Conservation (phyloP, 805 yeast species). For the Suhomyces xylopsoci region DNA sequence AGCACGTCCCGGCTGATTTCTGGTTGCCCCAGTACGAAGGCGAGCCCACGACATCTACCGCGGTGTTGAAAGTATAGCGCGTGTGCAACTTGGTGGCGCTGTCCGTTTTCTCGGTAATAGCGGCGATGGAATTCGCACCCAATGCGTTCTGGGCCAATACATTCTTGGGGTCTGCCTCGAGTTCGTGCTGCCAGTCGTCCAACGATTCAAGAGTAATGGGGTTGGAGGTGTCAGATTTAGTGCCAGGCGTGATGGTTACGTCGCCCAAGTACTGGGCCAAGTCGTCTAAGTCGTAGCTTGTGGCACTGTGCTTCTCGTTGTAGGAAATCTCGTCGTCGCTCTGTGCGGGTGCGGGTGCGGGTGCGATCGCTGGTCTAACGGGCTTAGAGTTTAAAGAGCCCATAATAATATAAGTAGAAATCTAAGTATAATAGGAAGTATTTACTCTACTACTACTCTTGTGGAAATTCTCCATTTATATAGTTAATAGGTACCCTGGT, state of each 20-base stretch:
- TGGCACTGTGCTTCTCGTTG: slow-evolving; percentile 9
- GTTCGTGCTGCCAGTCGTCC: slow-evolving; percentile 43
- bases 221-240: slow-evolving; percentile 4
- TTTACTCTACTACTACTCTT: too few relatives aligned
- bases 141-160: slow-evolving; percentile 53
- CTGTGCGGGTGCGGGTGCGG: not conserved
- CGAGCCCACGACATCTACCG: slow-evolving; percentile 35
- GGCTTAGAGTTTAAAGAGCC: slow-evolving; percentile 1
- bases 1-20: slow-evolving; percentile 75
- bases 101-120: slow-evolving; percentile 38
- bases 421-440: too few relatives aligned
- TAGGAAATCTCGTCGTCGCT: not conserved
- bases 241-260: slow-evolving; percentile 3
- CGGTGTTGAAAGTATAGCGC: slow-evolving; percentile 35
- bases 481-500: slow-evolving; percentile 3
- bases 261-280: slow-evolving; percentile 12
- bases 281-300: not conserved
- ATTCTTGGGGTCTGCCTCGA: slow-evolving; percentile 48
- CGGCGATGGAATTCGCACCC: slow-evolving; percentile 44
- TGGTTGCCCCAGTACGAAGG: slow-evolving; percentile 51
- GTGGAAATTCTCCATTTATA: not conserved
- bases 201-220: slow-evolving; percentile 16
- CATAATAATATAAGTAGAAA: too few relatives aligned
- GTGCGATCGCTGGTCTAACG: not conserved
- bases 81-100: slow-evolving; percentile 17